Evolutionary conservation across 352 stramenopile species (phyloP).

Genomic region (Pythium monospermum): DNA sequence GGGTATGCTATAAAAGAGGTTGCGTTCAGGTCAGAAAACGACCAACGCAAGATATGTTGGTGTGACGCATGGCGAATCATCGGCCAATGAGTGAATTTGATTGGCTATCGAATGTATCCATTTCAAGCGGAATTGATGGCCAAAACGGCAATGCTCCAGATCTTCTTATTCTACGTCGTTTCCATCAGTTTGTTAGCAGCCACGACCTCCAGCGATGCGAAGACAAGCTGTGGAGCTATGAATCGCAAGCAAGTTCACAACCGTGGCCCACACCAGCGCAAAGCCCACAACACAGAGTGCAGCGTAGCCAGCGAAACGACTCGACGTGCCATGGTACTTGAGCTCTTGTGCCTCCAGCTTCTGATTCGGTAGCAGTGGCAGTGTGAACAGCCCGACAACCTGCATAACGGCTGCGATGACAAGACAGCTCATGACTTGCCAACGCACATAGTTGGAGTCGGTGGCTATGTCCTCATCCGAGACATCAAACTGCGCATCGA

Average conservation of each 20-base stretch:
- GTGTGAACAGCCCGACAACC: conserved; percentile 35
- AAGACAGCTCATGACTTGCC: conserved; percentile 52
- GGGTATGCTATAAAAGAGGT: not conserved
- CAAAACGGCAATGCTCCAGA: not conserved
- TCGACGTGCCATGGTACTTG: conserved; percentile 47
- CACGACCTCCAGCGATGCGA: conserved; percentile 49
- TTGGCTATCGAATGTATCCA: conserved; percentile 20
- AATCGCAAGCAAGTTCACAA: conserved; percentile 56
- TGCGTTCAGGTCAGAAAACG: conserved; percentile 9
- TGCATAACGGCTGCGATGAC: conserved; percentile 46
- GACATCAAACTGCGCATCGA: conserved; percentile 54
- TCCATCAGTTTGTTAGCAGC: too few species aligned
- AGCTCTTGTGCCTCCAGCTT: conserved; percentile 57
- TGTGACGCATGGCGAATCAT: conserved; percentile 17
- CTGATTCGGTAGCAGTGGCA: conserved; percentile 56
- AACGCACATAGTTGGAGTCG: conserved; percentile 52
- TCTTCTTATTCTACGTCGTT: not conserved
- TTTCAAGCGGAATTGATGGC: conserved; percentile 9
- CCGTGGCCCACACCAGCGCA: conserved; percentile 46
- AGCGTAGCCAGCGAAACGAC: conserved; percentile 31
- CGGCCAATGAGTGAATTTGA: not conserved
- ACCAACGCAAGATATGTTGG: conserved; percentile 1
- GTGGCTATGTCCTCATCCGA: conserved; percentile 50
- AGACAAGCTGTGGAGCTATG: conserved; percentile 58
- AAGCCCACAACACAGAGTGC: conserved; percentile 32